Base-by-base conservation (phyloP, 2,329 filamentous ascomycete species). In the Penicillium hordei region DNA sequence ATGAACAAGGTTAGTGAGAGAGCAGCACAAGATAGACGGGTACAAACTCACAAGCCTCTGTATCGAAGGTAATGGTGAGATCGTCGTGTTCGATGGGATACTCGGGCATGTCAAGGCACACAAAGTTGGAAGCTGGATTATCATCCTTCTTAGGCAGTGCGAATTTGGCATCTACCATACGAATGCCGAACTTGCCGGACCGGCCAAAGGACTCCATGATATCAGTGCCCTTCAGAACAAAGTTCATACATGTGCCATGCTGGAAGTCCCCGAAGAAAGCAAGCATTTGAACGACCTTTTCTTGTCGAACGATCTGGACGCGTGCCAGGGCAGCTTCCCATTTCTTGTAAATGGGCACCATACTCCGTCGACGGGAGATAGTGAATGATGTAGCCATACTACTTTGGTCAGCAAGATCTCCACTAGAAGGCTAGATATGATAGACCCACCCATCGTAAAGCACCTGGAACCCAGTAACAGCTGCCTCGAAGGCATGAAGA, bases 81-180 rank as follows among this genome's bases (percentile, higher is more conserved):
- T 97, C 93, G 73, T 96, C 93, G 75, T 96, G 91, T 77, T 96
- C 93, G 50, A 90, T 90, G 1, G 92, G 90, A 73, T 95, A 90
- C 67, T 96, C 92, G 19, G 92, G 88, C 73, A 92, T 85, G 74
- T 96, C 93, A 58, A 96, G 76, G 71, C 90, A 94, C 39, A 96
- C 83, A 77, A 93, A 96, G 27, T 86, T 84, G 70, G 86, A 84
- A 60, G 88, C 72, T 4, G 78, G 76, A 50, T 82, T 78, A 19
- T 78, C 72, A 40, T 78, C 76, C 52, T 76, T 76, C 56, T 81
- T 87, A 5, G 92, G 92, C 54, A 96, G 78, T 3, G 90, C 89
- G 68, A 96, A 97, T 72, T 96, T 96, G 60, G 91, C 91, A 71
- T 97, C 93, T 27, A 93, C 88, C 61, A 96, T 85, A 71, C 88